These are phyloP conservation scores for Daldinia sp. DNA, from an alignment of 2,329 filamentous ascomycete genomes.

Conservation along the genomic window DNA sequence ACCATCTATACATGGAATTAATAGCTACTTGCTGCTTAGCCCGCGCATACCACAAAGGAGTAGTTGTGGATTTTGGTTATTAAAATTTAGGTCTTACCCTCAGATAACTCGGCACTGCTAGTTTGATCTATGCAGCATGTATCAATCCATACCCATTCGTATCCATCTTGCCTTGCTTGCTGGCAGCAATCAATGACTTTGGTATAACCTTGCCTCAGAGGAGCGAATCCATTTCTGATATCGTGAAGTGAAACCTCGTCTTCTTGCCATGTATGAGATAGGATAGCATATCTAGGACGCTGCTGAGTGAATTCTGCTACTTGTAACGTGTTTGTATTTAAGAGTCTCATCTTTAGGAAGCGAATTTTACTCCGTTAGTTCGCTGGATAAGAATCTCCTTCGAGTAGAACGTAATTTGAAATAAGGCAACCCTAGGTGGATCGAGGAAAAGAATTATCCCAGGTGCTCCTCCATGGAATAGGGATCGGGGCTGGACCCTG, in stretches of 20 bases:
- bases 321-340: background rate
- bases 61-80: no score
- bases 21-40: constrained; percentile 4
- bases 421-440: no score
- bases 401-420: no score
- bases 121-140: constrained; percentile 33
- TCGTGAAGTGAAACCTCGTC: constrained; percentile 30
- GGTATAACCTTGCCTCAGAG: constrained; percentile 11
- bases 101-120: constrained; percentile 26
- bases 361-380: no score
- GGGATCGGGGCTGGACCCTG: no score
- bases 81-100: background rate
- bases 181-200: constrained; percentile 25
- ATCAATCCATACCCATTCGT: constrained; percentile 28
- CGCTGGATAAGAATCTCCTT: no score
- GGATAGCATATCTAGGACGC: constrained; percentile 20
- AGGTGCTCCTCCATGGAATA: no score
- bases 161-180: constrained; percentile 5
- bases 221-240: constrained; percentile 11
- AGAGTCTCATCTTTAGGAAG: background rate
- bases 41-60: background rate
- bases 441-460: no score
- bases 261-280: constrained; percentile 22
- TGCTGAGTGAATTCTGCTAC: background rate
- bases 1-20: constrained; percentile 32